Base-by-base conservation (phyloP, 306 rosid species). In the apple (Malus domestica) region DNA sequence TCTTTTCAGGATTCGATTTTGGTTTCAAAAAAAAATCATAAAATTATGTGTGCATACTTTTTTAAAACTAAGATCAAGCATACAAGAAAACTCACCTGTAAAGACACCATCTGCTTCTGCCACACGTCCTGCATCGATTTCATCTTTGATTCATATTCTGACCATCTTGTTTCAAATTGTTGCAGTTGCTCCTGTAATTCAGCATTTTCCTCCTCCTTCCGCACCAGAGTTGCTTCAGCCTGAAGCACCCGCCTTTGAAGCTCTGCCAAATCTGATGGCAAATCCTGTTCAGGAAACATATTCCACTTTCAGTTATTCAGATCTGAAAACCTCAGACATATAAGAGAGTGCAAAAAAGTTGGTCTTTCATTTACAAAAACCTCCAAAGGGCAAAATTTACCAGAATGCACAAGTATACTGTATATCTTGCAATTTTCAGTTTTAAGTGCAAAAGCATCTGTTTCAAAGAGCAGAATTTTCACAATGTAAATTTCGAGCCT, bases 71-170 rank as follows among this genome's bases (percentile, higher is more conserved):
- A 68, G 13, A 22, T 14, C 44, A 80, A 51, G 58, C 46, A 79
- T 69, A 70, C 76, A 73, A 49, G 73, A 76, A 82, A 81, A 87
- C 96, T 82, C 85, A 96, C 99, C 75, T 96, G 99, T 91, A 96
- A 86, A 77, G 99, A 96, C 32, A 83, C 68, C 99, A 90, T 96
- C 84, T 96, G 98, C 83, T 81, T 90, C 86, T 93, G 97, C 98
- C 98, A 96, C 87, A 79, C 81, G 18, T 92, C 97, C 86, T 96
- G 98, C 99, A 90, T 90, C 61, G 96, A 80, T 83, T 89, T 92
- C 99, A 96, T 92, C 92, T 83, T 96, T 44, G 66, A 87, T 82
- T 96, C 98, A 29, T 96, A 90, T n/a, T 96, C 96, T 78, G 85
- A 85, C 99, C 99, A 93, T 79, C 93, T 87, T 30, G 77, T 79